Evolutionary conservation across 306 rosid genomes (phyloP).

Genomic region (Spatholobus suberectus): DNA sequence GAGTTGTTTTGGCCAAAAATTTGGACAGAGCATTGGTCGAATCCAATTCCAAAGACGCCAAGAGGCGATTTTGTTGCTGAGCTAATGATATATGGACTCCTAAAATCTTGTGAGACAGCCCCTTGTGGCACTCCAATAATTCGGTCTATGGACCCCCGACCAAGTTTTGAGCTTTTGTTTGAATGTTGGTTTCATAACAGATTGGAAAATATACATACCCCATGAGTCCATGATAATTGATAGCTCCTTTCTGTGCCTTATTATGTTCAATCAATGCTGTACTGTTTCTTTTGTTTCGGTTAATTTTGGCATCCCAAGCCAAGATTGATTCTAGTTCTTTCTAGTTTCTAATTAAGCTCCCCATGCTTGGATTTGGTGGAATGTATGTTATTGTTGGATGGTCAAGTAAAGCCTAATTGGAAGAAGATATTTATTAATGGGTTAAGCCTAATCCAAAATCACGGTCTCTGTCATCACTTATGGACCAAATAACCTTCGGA

Average conservation of each 20-base stretch:
- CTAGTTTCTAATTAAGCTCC: background rate
- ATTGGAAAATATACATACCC: background rate
- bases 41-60: background rate
- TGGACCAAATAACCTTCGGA: too few species aligned
- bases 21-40: background rate
- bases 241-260: background rate
- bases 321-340: background rate
- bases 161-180: background rate
- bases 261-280: background rate
- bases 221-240: too few species aligned
- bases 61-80: background rate
- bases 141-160: background rate
- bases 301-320: background rate
- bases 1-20: background rate
- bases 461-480: too few species aligned
- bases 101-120: background rate
- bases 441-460: background rate
- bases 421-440: background rate
- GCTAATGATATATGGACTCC: background rate
- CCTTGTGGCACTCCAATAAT: constrained; percentile 2
- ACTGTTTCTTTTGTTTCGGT: background rate
- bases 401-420: background rate
- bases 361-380: background rate
- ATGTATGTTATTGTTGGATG: background rate
- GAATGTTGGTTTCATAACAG: background rate